phyloP scores from a whole-genome alignment of 352 stramenopile genomes.

The Phytophthora foliorum region DNA sequence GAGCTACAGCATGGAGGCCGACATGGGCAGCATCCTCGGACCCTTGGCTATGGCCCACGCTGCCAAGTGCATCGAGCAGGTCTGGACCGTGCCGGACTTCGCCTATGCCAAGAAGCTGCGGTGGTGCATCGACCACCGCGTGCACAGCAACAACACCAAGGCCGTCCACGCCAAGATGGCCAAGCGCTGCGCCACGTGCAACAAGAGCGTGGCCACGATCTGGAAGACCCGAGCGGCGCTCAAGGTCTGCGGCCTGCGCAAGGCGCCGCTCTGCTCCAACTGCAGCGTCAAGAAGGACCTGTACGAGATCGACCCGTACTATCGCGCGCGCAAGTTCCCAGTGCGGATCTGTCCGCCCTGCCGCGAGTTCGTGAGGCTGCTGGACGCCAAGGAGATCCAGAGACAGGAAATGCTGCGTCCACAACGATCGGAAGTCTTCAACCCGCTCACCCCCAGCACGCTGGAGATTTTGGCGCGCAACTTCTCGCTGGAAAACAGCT shows the following conservation, averaged over 20 bases:
- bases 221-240: slow-evolving; percentile 22
- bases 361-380: slow-evolving; percentile 34
- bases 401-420: slow-evolving; percentile 35
- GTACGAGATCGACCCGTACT: slow-evolving; percentile 41
- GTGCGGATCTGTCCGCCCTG: slow-evolving; percentile 40
- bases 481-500: slow-evolving; percentile 47
- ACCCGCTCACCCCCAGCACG: slow-evolving; percentile 38
- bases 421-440: slow-evolving; percentile 26
- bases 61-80: slow-evolving; percentile 43
- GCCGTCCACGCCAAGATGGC: slow-evolving; percentile 30
- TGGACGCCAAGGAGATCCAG: slow-evolving; percentile 43
- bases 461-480: slow-evolving; percentile 38
- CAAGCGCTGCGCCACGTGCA: slow-evolving; percentile 31
- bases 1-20: slow-evolving; percentile 51
- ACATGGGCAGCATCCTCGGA: slow-evolving; percentile 42
- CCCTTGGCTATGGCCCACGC: slow-evolving; percentile 43
- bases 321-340: slow-evolving; percentile 33
- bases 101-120: slow-evolving; percentile 47
- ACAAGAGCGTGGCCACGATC: slow-evolving; percentile 29
- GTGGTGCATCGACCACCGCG: slow-evolving; percentile 43
- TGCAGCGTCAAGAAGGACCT: slow-evolving; percentile 35
- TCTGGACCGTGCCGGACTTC: slow-evolving; percentile 45
- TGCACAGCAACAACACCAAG: slow-evolving; percentile 41
- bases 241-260: slow-evolving; percentile 38
- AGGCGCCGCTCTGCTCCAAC: slow-evolving; percentile 41